These are phyloP conservation scores for Populus simonii DNA, from an alignment of 345 rosid genomes.

Conservation along the genomic window DNA sequence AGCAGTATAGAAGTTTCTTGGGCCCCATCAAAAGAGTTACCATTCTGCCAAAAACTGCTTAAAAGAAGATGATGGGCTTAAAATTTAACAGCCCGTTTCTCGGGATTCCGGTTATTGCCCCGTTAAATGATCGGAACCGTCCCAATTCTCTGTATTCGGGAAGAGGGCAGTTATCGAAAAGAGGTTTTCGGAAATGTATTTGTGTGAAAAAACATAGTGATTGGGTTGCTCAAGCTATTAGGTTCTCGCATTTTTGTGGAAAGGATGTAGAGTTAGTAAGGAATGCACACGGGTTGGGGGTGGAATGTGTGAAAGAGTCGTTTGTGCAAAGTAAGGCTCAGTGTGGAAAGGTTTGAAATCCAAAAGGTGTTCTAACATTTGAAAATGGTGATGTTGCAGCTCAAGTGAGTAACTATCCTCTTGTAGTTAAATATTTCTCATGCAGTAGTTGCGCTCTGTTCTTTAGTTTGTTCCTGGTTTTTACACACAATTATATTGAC, in stretches of 20 bases:
- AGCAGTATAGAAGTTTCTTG: no score
- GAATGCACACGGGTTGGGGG: slow-evolving; percentile 54
- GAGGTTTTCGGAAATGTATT: slow-evolving; percentile 35
- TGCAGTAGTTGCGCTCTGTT: neutral
- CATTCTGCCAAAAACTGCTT: neutral
- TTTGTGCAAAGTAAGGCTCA: slow-evolving; percentile 47
- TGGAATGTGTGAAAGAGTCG: slow-evolving; percentile 61
- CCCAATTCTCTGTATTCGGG: slow-evolving; percentile 21
- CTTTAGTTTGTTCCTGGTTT: neutral
- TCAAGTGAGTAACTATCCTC: slow-evolving; percentile 52
- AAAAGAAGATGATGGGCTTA: slow-evolving; percentile 47
- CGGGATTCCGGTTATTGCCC: slow-evolving; percentile 40
- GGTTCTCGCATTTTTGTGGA: slow-evolving; percentile 66
- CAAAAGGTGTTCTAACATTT: slow-evolving; percentile 82
- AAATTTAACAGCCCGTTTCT: slow-evolving; percentile 53
- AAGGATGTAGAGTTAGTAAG: slow-evolving; percentile 57
- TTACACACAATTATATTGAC: slow-evolving; percentile 3
- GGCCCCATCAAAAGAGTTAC: slow-evolving; percentile 51
- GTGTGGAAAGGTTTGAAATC: slow-evolving; percentile 59
- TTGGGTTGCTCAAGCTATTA: slow-evolving; percentile 58
- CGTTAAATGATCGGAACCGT: slow-evolving; percentile 24
- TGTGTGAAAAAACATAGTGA: slow-evolving; percentile 49
- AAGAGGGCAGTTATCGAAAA: slow-evolving; percentile 30
- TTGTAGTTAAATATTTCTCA: slow-evolving; percentile 1
- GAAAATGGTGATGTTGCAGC: slow-evolving; percentile 99